Evolutionary conservation across 2,329 filamentous ascomycete species (phyloP), one percentile per base, ranked within the genome.

Genomic region (Atkinsonella hypoxylon): DNA sequence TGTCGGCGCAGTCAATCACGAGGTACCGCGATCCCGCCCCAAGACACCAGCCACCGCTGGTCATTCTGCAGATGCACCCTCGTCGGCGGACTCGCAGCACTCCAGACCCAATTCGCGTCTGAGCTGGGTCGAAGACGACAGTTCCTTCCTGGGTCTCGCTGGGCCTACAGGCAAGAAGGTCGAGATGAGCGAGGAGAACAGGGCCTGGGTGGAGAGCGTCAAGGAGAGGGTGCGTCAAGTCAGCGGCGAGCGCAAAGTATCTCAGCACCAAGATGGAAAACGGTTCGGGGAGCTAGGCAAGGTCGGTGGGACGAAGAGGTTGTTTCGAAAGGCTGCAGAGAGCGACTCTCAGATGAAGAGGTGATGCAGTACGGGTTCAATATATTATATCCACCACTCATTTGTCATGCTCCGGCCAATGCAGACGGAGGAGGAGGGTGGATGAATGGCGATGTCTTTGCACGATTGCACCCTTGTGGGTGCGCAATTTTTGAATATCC

Each of bases 161-260:
- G 86, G 86, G 0, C 85, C 85, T 1, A 79, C 77, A 45, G 74
- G 76, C 36, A 84, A 79, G 64, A 78, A 77, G 56, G 75, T 79
- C 8, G 78, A 75, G 62, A 85, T 81, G 69, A 86, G 81, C 51
- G 81, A 83, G 50, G 83, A 89, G 66, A 87, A 84, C 61, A 75
- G 81, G 52, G 81, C 83, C 39, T 93, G 87, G 87, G 85, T 93
- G 10, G 84, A 90, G 64, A 87, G 82, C 54, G 85, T 93, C 70
- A 84, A 89, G 68, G 84, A 87, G 61, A 85, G 87, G 62, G 87
- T 89, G 40, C 78, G 84, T 53, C 75, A 82, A 45, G 85, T 81
- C 53, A 87, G 83, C 60, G 78, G 78, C 51, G 81, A 81, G 63
- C 68, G 67, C 45, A 67, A 66, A 47, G 55, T 64, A 18, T 59